Conservation (phyloP, 2,329 filamentous ascomycete genomes). For the Phialemonium atrogriseum region DNA sequence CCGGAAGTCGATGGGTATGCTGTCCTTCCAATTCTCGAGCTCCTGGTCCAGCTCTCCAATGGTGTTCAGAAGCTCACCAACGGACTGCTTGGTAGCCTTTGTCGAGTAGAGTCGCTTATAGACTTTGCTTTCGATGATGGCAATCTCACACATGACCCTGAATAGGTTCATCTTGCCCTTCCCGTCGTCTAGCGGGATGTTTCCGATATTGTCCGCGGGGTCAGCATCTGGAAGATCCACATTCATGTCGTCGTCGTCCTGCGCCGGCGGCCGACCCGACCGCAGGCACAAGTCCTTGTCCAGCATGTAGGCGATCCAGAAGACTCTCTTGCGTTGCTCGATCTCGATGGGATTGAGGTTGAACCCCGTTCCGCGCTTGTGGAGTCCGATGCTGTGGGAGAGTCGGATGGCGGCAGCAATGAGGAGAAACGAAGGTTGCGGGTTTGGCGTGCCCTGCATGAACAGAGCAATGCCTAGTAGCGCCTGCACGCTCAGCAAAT, state of each 20-base stretch:
- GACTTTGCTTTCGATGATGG: constrained; percentile 85
- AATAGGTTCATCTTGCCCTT: constrained; percentile 94
- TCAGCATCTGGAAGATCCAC: constrained; percentile 90
- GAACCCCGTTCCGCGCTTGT: constrained; percentile 88
- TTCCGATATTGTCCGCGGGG: constrained; percentile 85
- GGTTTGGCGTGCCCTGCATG: constrained; percentile 92
- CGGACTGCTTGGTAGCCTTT: constrained; percentile 82
- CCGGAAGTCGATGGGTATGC: constrained; percentile 90
- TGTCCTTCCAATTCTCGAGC: constrained; percentile 92
- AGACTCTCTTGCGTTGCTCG: constrained; percentile 68
- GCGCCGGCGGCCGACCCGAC: constrained; percentile 50
- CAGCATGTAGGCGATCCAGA: constrained; percentile 59
- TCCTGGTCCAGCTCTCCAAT: constrained; percentile 90
- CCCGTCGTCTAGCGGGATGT: constrained; percentile 81
- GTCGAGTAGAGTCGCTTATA: constrained; percentile 92
- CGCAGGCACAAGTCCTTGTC: constrained; percentile 56
- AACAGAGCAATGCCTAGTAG: constrained; percentile 90
- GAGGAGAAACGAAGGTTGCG: constrained; percentile 86
- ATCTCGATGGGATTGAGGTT: constrained; percentile 90
- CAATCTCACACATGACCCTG: constrained; percentile 83
- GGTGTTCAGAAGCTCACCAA: constrained; percentile 87
- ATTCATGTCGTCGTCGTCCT: constrained; percentile 74
- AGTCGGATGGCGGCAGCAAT: constrained; percentile 85
- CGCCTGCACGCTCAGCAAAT: constrained; percentile 89
- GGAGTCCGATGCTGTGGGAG: constrained; percentile 88